A percentile compares a stretch with the other conserved stretches of the same genome.
These are phyloP conservation scores for Aspergillus floridensis DNA, from an alignment of 2,329 filamentous ascomycete genomes.

Conservation along the genomic window DNA sequence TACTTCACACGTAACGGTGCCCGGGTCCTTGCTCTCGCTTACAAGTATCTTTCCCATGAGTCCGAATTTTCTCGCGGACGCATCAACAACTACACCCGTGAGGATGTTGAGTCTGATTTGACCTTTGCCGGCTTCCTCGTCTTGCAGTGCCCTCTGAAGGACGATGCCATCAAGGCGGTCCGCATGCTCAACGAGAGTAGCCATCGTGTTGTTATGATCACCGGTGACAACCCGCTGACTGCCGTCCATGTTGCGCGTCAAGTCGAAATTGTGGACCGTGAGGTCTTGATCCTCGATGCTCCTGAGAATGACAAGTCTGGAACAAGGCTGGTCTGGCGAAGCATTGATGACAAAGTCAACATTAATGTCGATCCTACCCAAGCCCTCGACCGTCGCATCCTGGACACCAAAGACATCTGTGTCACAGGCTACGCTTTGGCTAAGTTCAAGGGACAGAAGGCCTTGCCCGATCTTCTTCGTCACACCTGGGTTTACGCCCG, in stretches of 20 bases:
- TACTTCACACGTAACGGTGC: constrained; percentile 96
- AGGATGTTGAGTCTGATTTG: constrained; percentile 81
- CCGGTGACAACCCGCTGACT: constrained; percentile 94
- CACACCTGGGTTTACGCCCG: constrained; percentile 97
- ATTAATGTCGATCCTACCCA: constrained; percentile 82
- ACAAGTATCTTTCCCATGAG: constrained; percentile 83
- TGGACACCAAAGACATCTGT: constrained; percentile 86
- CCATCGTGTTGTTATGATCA: constrained; percentile 98
- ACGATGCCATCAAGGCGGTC: constrained; percentile 89
- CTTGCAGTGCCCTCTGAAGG: constrained; percentile 91
- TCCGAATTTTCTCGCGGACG: constrained; percentile 76
- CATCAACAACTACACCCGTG: constrained; percentile 92
- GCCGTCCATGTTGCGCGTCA: constrained; percentile 92
- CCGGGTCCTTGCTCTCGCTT: constrained; percentile 87
- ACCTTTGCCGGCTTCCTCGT: constrained; percentile 94
- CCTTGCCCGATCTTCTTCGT: constrained; percentile 73
- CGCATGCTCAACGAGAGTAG: constrained; percentile 98
- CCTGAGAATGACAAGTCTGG: constrained; percentile 84
- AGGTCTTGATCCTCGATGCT: constrained; percentile 90
- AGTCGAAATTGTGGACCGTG: constrained; percentile 95
- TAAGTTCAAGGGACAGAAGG: constrained; percentile 80
- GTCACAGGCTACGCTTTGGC: constrained; percentile 90
- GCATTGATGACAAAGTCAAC: constrained; percentile 82
- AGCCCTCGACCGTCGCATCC: constrained; percentile 74
- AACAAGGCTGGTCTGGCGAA: constrained; percentile 86